Conservation (phyloP, 2,329 filamentous ascomycete genomes). For the Xylariaceae sp. region DNA sequence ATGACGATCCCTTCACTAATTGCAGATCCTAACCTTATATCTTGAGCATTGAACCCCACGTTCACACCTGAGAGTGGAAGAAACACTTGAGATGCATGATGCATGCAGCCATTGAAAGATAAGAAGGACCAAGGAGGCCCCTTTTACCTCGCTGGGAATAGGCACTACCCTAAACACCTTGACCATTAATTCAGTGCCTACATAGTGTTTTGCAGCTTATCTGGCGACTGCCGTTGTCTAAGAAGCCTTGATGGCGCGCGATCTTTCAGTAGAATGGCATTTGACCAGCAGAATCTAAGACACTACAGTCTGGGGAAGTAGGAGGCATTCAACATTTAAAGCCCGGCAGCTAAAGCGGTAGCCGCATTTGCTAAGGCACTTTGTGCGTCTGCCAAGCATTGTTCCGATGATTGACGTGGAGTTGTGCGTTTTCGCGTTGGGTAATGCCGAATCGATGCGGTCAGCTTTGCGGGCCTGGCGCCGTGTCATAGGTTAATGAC, state of each 20-base stretch:
- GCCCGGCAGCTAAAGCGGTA: neutral
- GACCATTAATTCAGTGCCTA: neutral
- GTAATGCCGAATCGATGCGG: slow-evolving; percentile 16
- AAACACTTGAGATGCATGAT: neutral
- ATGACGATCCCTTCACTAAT: neutral
- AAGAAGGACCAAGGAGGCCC: neutral
- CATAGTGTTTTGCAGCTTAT: neutral
- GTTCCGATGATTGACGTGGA: slow-evolving; percentile 6
- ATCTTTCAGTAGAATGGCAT: neutral
- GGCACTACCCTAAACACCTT: neutral
- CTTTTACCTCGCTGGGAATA: slow-evolving; percentile 14
- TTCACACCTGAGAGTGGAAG: neutral
- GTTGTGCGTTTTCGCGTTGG: slow-evolving; percentile 19
- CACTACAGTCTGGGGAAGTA: neutral
- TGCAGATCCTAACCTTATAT: slow-evolving; percentile 4
- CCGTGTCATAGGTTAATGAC: slow-evolving; percentile 25
- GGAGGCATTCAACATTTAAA: neutral
- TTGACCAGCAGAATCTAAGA: neutral
- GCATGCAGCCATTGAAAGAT: slow-evolving; percentile 5
- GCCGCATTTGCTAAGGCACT: neutral
- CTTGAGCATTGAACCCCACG: neutral
- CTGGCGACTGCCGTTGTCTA: neutral
- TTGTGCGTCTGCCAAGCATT: slow-evolving; percentile 19
- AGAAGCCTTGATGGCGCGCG: neutral
- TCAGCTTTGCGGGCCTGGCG: slow-evolving; percentile 25